Evolutionary conservation across 1,284 basidiomycete genomes (phyloP).

Genomic region (Ganoderma sinense): DNA sequence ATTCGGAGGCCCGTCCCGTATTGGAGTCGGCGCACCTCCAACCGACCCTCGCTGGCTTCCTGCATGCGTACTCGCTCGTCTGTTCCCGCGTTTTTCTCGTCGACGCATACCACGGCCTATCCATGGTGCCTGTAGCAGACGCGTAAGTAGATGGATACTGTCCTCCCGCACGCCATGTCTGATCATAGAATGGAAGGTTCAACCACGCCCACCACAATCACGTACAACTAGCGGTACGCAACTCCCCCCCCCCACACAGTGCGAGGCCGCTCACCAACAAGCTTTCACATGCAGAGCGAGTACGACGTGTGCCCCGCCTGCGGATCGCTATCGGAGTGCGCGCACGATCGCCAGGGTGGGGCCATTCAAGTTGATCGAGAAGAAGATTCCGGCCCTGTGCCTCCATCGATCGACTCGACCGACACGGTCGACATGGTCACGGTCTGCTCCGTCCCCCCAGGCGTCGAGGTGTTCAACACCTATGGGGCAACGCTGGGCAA

Average conservation of each 20-base stretch:
- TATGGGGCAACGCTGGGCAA: conserved; percentile 82
- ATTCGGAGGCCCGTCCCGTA: conserved; percentile 44
- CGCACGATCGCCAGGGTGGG: conserved; percentile 63
- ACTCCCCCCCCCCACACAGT: not conserved
- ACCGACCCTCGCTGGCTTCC: conserved; percentile 53
- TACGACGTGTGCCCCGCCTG: conserved; percentile 85
- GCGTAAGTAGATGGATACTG: conserved; percentile 56
- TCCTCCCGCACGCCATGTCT: conserved; percentile 1
- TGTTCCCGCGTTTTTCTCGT: conserved; percentile 89
- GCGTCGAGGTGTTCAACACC: conserved; percentile 83
- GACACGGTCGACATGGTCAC: conserved; percentile 73
- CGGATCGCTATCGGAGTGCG: conserved; percentile 77
- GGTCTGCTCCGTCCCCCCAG: conserved; percentile 56
- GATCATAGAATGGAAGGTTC: conserved; percentile 58
- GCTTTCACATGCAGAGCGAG: conserved; percentile 64
- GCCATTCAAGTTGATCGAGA: no score
- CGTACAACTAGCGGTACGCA: conserved; percentile 76
- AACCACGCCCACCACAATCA: conserved; percentile 83
- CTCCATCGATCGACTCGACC: not conserved
- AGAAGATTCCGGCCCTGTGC: not conserved
- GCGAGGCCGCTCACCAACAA: not conserved
- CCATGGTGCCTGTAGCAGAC: conserved; percentile 92
- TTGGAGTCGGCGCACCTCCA: conserved; percentile 32
- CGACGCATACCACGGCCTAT: conserved; percentile 85
- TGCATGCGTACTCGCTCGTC: conserved; percentile 81